Percentiles rank a stretch among this genome's conserved stretches.
Evolutionary conservation across 1,284 basidiomycete genomes (phyloP).

Genomic region (Sanghuangporus baumii): DNA sequence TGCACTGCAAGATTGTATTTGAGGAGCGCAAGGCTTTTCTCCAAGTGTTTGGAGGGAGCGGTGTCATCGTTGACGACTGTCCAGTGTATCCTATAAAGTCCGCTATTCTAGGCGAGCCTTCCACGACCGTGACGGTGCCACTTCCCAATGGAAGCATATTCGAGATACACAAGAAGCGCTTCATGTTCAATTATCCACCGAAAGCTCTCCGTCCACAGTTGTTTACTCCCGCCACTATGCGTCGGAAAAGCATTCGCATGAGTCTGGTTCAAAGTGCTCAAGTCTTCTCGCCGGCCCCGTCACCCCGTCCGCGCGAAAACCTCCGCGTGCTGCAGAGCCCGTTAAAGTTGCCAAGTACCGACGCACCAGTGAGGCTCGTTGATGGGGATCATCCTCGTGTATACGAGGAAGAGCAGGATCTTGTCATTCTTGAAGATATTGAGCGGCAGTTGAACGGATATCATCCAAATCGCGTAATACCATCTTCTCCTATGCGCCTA

Average conservation of each 20-base stretch:
- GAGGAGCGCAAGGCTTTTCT: slow-evolving; percentile 64
- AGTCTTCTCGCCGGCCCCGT: slow-evolving; percentile 62
- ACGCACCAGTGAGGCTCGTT: slow-evolving; percentile 40
- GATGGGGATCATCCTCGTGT: slow-evolving; percentile 62
- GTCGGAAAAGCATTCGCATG: slow-evolving; percentile 48
- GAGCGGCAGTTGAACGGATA: slow-evolving; percentile 24
- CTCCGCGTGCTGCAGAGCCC: slow-evolving; percentile 56
- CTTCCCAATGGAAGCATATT: slow-evolving; percentile 59
- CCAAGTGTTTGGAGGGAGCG: slow-evolving; percentile 49
- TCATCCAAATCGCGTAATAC: not conserved
- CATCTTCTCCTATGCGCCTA: slow-evolving; percentile 17
- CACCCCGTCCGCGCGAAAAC: slow-evolving; percentile 53
- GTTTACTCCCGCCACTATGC: slow-evolving; percentile 36
- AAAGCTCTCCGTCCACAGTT: slow-evolving; percentile 59
- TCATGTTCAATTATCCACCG: slow-evolving; percentile 65
- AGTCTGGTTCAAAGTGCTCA: slow-evolving; percentile 70
- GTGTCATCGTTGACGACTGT: slow-evolving; percentile 56
- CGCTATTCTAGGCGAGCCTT: not conserved
- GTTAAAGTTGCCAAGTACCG: slow-evolving; percentile 34
- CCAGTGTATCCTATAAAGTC: slow-evolving; percentile 42
- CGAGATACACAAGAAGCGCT: slow-evolving; percentile 61
- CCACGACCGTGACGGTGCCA: slow-evolving; percentile 46
- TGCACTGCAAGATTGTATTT: slow-evolving; percentile 66
- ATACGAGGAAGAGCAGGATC: slow-evolving; percentile 61
- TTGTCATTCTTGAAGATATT: slow-evolving; percentile 65